phyloP scores from a whole-genome alignment of 192 early-diverging fungal species.

The Gamsiella multidivaricata region DNA sequence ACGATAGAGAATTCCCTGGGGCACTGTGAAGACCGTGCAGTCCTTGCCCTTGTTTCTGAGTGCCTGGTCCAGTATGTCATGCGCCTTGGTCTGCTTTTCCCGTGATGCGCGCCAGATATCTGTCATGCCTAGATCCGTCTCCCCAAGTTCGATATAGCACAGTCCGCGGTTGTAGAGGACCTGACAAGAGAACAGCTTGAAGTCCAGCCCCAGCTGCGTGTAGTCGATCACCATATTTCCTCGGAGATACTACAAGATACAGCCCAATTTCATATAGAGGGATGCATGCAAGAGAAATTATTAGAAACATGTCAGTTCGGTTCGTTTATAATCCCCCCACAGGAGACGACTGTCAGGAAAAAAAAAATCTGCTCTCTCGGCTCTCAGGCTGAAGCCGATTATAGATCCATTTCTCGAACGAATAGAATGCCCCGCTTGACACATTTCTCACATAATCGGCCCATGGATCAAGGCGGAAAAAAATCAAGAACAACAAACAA shows the following conservation, averaged over 20 bases:
- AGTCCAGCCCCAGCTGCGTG: slow-evolving; percentile 91
- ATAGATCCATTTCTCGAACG: too few species aligned
- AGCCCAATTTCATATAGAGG: background rate
- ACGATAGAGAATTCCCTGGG: slow-evolving; percentile 80
- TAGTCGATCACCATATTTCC: slow-evolving; percentile 95
- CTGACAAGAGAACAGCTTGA: slow-evolving; percentile 90
- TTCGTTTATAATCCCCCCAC: too few species aligned
- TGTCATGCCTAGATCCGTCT: slow-evolving; percentile 73
- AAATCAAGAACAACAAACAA: background rate
- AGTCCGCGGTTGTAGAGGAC: slow-evolving; percentile 92
- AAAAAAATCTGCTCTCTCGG: too few species aligned
- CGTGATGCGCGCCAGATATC: slow-evolving; percentile 80
- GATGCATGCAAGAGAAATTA: too few species aligned
- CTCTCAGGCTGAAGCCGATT: too few species aligned
- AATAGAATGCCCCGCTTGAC: too few species aligned
- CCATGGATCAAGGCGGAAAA: background rate
- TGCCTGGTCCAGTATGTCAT: slow-evolving; percentile 76
- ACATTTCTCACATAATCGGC: too few species aligned
- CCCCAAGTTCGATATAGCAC: slow-evolving; percentile 78
- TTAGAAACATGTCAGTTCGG: too few species aligned
- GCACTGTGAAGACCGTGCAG: slow-evolving; percentile 81
- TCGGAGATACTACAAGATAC: slow-evolving; percentile 67
- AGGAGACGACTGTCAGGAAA: too few species aligned
- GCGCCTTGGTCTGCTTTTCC: slow-evolving; percentile 72
- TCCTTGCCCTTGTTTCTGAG: slow-evolving; percentile 65